phyloP scores from a whole-genome alignment of 768 basidiomycete genomes.

The Pleurotus eryngii region DNA sequence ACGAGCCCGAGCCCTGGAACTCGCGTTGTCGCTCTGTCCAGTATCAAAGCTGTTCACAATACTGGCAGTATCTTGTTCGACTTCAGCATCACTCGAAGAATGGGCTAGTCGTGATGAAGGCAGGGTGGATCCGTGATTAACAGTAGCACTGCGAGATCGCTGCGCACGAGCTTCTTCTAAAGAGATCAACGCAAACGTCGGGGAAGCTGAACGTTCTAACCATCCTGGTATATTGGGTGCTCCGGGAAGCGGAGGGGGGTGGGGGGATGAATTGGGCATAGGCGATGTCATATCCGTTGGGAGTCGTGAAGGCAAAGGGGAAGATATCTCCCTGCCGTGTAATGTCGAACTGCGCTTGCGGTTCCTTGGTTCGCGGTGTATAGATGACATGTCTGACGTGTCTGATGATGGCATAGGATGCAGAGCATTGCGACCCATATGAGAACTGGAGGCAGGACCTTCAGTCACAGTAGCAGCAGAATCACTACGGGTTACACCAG shows the following conservation, averaged over 20 bases:
- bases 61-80: slow-evolving; percentile 24
- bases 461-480: slow-evolving; percentile 52
- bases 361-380: slow-evolving; percentile 9
- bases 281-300: slow-evolving; percentile 19
- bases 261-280: slow-evolving; percentile 24
- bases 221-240: slow-evolving; percentile 42
- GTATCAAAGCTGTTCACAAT: slow-evolving; percentile 20
- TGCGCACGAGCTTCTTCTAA: slow-evolving; percentile 78
- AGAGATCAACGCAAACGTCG: slow-evolving; percentile 65
- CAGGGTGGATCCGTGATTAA: slow-evolving; percentile 25
- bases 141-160: slow-evolving; percentile 52
- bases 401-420: slow-evolving; percentile 33
- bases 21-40: slow-evolving; percentile 17
- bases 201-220: slow-evolving; percentile 42
- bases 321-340: slow-evolving; percentile 53
- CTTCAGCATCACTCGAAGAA: slow-evolving; percentile 23
- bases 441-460: slow-evolving; percentile 23
- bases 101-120: slow-evolving; percentile 20
- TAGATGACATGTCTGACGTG: slow-evolving; percentile 26
- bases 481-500: slow-evolving; percentile 41
- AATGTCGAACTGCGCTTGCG: slow-evolving; percentile 31
- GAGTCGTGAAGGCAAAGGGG: slow-evolving; percentile 43
- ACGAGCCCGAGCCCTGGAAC: slow-evolving; percentile 42
- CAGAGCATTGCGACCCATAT: slow-evolving; percentile 27
- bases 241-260: slow-evolving; percentile 14